Conservation (phyloP, 805 yeast species). For the Candida germanica region DNA sequence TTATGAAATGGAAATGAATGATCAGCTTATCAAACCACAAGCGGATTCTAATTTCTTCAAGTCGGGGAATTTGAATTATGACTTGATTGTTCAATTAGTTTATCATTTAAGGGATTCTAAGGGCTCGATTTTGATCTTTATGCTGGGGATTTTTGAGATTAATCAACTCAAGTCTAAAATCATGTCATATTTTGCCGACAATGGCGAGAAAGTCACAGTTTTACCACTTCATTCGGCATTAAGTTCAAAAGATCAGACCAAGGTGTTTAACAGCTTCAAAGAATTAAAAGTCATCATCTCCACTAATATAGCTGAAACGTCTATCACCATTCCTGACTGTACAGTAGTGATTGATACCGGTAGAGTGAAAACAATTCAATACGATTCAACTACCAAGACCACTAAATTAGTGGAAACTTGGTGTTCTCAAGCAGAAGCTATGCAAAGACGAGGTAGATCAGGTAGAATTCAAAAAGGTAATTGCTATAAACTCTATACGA, state of each 20-base stretch:
- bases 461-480: slow-evolving; percentile 87
- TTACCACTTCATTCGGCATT: slow-evolving; percentile 89
- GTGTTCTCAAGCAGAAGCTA: slow-evolving; percentile 86
- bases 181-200: slow-evolving; percentile 7
- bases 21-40: slow-evolving; percentile 49
- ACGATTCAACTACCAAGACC: slow-evolving; percentile 64
- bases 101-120: slow-evolving; percentile 20
- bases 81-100: slow-evolving; percentile 53
- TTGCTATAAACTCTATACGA: slow-evolving; percentile 78
- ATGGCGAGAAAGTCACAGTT: slow-evolving; percentile 23
- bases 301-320: slow-evolving; percentile 95
- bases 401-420: slow-evolving; percentile 74
- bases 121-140: slow-evolving; percentile 80
- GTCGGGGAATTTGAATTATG: slow-evolving; percentile 70
- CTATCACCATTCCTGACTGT: slow-evolving; percentile 93
- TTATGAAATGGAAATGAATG: slow-evolving; percentile 48
- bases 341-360: slow-evolving; percentile 91
- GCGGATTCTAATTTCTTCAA: slow-evolving; percentile 66
- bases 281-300: slow-evolving; percentile 78
- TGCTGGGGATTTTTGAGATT: slow-evolving; percentile 92
- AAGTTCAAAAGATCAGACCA: slow-evolving; percentile 75
- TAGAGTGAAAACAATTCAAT: slow-evolving; percentile 72
- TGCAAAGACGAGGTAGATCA: slow-evolving; percentile 96
- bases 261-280: slow-evolving; percentile 63
- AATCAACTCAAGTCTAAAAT: slow-evolving; percentile 37